Evolutionary conservation across 495 filamentous ascomycete genomes (phyloP), one percentile per base, ranked within the genome.

Genomic region (Podospora tetraspora): DNA sequence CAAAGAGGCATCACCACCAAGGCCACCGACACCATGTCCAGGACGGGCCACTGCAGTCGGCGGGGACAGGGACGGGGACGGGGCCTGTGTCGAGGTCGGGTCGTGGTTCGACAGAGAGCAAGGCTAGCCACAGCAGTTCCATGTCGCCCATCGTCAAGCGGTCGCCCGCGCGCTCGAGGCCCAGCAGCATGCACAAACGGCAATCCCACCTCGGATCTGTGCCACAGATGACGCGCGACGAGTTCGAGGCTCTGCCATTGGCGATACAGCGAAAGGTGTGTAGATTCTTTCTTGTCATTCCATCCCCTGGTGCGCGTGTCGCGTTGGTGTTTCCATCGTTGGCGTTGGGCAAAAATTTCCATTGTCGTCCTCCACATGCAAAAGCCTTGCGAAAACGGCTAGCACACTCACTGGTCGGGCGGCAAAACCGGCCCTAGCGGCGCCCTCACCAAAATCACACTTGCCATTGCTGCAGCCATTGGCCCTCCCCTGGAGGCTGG

Each of bases 211-310:
- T 69, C 19, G 64, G 63, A 21, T 63, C 61, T 8, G 71, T 74
- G 21, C 77, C 77, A 52, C 77, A 77, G 65, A 75, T 79, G 74
- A 77, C 77, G 16, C 67, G 71, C 21, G 75, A 79, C 57, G 75
- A 79, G 63, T 79, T 79, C 60, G 83, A 87, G 68, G 81, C 81
- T 63, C 75, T 88, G 74, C 86, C 86, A n/a, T 73, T 85, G 58
- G 82, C 85, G 7, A 81, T 88, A 24, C 79, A 84, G 67, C 78
- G 85, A 71, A 88, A 87, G 80, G 86, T 86, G 77, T 74, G 82
- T 80, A 72, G 34, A 16, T 57, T 68, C 69, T 62, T 62, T 64
- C 63, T 63, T 34, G 60, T 64, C 16, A n/a, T 65, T 22, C 16
- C 57, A 19, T 58, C 57, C 24, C 43, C 24, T 64, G 22, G 62